phyloP scores from a whole-genome alignment of 116 monocot species.

The Phalaenopsis hybrid region DNA sequence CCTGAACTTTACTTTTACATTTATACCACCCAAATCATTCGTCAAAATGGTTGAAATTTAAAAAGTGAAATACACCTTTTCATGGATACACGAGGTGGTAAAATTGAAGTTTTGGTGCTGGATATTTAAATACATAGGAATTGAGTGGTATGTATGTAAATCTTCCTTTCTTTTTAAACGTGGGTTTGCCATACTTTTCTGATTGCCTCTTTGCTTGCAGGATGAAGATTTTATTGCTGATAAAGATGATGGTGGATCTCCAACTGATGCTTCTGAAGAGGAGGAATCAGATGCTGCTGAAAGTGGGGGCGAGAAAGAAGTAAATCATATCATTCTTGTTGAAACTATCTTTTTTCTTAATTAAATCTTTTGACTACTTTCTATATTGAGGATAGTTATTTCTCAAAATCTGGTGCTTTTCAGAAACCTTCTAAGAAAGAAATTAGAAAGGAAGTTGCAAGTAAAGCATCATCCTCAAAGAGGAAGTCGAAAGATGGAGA shows the following conservation, averaged over 20 bases:
- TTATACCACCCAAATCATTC: no score
- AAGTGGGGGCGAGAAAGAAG: conserved; percentile 72
- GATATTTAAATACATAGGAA: no score
- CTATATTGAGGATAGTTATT: neutral
- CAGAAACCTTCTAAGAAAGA: conserved; percentile 61
- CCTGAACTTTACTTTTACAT: no score
- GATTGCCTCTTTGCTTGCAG: conserved; percentile 20
- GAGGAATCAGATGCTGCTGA: conserved; percentile 88
- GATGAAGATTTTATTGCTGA: conserved; percentile 99
- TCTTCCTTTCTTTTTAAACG: neutral
- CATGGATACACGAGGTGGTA: no score
- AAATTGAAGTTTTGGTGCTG: no score
- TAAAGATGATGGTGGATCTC: conserved; percentile 95
- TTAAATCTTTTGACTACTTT: neutral
- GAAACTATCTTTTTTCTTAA: neutral
- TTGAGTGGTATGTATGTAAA: no score
- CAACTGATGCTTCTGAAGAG: conserved; percentile 81
- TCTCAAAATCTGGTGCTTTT: neutral
- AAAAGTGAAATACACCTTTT: no score
- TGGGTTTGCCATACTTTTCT: neutral
- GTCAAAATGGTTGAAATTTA: no score
- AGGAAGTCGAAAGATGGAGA: conserved; percentile 65
- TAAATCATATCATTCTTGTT: conserved; percentile 9
- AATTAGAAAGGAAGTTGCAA: conserved; percentile 56
- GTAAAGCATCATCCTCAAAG: conserved; percentile 51